phyloP scores from a whole-genome alignment of 2,329 filamentous ascomycete species.

The Xylaria sp. region DNA sequence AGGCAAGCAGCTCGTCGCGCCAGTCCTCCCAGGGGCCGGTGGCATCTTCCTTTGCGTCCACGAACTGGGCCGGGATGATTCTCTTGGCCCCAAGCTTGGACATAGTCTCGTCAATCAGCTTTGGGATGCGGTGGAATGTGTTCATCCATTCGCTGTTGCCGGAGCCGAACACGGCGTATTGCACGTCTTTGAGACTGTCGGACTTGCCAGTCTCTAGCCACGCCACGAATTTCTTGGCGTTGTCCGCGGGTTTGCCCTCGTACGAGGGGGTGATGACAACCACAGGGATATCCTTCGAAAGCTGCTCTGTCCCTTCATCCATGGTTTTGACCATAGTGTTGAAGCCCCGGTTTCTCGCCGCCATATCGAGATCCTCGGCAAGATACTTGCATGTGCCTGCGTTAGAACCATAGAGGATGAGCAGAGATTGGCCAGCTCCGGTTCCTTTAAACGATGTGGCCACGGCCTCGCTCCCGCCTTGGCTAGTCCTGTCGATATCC shows the following conservation, averaged over 20 bases:
- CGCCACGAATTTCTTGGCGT: constrained; percentile 64
- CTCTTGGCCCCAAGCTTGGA: constrained; percentile 59
- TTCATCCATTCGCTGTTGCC: constrained; percentile 63
- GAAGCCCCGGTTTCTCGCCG: constrained; percentile 59
- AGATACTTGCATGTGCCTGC: constrained; percentile 68
- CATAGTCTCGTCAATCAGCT: constrained; percentile 66
- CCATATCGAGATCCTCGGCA: constrained; percentile 61
- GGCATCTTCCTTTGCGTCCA: constrained; percentile 34
- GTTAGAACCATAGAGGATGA: constrained; percentile 67
- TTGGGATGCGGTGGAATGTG: constrained; percentile 77
- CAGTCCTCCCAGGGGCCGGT: constrained; percentile 33
- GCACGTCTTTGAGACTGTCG: constrained; percentile 56
- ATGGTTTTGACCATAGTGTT: constrained; percentile 58
- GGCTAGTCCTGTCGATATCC: not conserved
- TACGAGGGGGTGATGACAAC: constrained; percentile 67
- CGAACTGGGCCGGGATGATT: constrained; percentile 21
- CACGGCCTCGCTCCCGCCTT: constrained; percentile 18
- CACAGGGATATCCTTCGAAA: constrained; percentile 61
- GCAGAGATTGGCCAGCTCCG: constrained; percentile 58
- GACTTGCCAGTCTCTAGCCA: constrained; percentile 61
- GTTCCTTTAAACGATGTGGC: constrained; percentile 7
- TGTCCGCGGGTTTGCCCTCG: constrained; percentile 68
- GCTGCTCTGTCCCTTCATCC: constrained; percentile 61
- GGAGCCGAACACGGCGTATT: constrained; percentile 67
- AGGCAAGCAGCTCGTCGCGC: constrained; percentile 27